These are phyloP conservation scores for Sporothrix euskadiensis DNA, from an alignment of 2,329 filamentous ascomycete species.

Conservation along the genomic window DNA sequence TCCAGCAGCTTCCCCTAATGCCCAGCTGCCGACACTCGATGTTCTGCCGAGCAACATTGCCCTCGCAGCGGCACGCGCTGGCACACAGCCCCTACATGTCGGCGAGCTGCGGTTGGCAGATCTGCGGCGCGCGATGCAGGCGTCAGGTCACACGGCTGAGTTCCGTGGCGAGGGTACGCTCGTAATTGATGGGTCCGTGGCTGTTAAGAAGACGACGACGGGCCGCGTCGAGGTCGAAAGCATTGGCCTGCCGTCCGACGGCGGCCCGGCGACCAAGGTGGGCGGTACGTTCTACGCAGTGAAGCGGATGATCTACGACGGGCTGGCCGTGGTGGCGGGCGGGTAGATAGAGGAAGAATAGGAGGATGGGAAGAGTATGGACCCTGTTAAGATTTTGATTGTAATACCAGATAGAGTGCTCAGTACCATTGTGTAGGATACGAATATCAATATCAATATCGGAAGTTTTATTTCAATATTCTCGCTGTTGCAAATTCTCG, in stretches of 20 bases:
- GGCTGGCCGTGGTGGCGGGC: constrained; percentile 84
- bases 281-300: constrained; percentile 81
- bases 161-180: constrained; percentile 92
- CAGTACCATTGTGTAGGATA: not conserved
- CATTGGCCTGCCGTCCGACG: constrained; percentile 56
- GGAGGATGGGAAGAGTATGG: not conserved
- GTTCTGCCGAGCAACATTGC: constrained; percentile 49
- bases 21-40: constrained; percentile 52
- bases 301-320: constrained; percentile 88
- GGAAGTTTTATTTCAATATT: not conserved
- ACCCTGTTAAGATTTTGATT: not conserved
- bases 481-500: not conserved
- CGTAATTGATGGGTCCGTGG: constrained; percentile 83
- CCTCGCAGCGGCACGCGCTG: constrained; percentile 63
- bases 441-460: not conserved
- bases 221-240: constrained; percentile 87
- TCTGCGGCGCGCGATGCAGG: constrained; percentile 78
- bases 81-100: constrained; percentile 87
- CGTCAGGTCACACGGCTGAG: constrained; percentile 80
- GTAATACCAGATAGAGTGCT: not conserved
- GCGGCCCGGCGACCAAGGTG: constrained; percentile 44
- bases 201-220: constrained; percentile 84
- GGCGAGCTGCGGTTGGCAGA: constrained; percentile 90
- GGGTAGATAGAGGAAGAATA: constrained; percentile 46
- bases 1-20: constrained; percentile 29